phyloP scores from a whole-genome alignment of 805 yeast genomes.

The Candida nonsorbophila region DNA sequence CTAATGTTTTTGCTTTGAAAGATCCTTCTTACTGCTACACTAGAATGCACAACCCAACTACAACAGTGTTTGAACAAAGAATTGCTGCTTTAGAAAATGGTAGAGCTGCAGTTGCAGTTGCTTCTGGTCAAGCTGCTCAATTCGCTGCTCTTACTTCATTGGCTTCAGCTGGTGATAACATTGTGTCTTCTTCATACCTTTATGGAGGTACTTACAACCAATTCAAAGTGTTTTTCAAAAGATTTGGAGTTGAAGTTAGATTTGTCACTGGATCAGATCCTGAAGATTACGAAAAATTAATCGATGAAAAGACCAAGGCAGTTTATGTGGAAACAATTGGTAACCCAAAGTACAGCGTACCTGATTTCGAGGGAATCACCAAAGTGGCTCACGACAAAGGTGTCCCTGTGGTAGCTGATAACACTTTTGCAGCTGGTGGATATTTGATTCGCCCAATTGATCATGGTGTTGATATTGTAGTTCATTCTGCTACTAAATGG shows the following conservation, averaged over 20 bases:
- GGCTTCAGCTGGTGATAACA: slow-evolving; percentile 86
- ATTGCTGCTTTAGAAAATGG: slow-evolving; percentile 93
- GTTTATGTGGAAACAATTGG: slow-evolving; percentile 87
- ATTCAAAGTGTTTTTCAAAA: slow-evolving; percentile 85
- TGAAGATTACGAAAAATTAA: slow-evolving; percentile 65
- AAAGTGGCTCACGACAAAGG: slow-evolving; percentile 82
- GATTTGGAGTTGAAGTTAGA: slow-evolving; percentile 80
- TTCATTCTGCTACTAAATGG: slow-evolving; percentile 96
- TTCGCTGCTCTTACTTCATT: slow-evolving; percentile 75
- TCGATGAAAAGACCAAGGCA: slow-evolving; percentile 86
- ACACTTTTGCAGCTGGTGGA: slow-evolving; percentile 97
- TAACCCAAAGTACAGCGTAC: slow-evolving; percentile 88
- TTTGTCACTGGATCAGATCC: slow-evolving; percentile 79
- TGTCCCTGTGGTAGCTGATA: slow-evolving; percentile 86
- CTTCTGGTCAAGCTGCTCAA: slow-evolving; percentile 98
- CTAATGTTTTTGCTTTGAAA: slow-evolving; percentile 80
- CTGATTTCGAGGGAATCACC: slow-evolving; percentile 77
- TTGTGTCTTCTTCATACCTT: slow-evolving; percentile 77
- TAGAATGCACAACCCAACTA: slow-evolving; percentile 90
- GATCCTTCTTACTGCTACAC: slow-evolving; percentile 85
- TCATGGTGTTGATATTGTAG: slow-evolving; percentile 87
- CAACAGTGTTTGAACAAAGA: slow-evolving; percentile 85
- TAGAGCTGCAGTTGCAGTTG: slow-evolving; percentile 78
- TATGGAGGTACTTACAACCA: slow-evolving; percentile 98
- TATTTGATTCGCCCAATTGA: slow-evolving; percentile 77